Conservation (phyloP, 176 grass and related monocot species). For the Oryza meyeriana region DNA sequence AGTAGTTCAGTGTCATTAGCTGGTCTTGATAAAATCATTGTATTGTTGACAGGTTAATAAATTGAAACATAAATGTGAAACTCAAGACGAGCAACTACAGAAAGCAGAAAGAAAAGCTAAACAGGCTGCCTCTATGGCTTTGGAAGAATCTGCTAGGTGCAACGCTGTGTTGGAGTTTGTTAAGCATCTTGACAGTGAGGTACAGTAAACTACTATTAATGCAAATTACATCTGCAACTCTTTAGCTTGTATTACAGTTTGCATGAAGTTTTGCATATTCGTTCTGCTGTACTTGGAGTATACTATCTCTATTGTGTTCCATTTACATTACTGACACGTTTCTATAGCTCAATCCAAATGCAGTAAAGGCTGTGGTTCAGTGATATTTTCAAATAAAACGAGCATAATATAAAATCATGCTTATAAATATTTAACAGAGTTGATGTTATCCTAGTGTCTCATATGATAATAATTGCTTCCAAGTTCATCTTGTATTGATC, state of each 20-base stretch:
- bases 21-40: constrained; percentile 3
- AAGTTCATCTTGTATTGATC: not conserved
- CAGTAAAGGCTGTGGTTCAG: constrained; percentile 32
- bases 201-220: constrained; percentile 24
- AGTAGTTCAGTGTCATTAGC: not conserved
- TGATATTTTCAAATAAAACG: constrained; percentile 32
- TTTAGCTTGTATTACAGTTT: not conserved
- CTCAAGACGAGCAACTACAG: constrained; percentile 56
- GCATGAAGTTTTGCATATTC: not conserved
- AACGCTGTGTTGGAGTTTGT: constrained; percentile 59
- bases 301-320: not conserved
- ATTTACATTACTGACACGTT: constrained; percentile 3
- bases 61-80: constrained; percentile 63
- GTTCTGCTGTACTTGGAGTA: not conserved
- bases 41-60: constrained; percentile 44
- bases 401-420: not conserved
- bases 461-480: not conserved
- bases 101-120: constrained; percentile 51
- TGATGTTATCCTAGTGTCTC: not conserved
- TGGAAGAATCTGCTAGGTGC: constrained; percentile 56
- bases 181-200: constrained; percentile 71
- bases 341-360: constrained; percentile 16
- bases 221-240: not conserved
- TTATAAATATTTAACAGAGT: not conserved
- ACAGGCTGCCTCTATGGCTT: constrained; percentile 43